Evolutionary conservation across 2,329 filamentous ascomycete species (phyloP), one percentile per base, ranked within the genome.

Genomic region (Fusarium goolgardi): DNA sequence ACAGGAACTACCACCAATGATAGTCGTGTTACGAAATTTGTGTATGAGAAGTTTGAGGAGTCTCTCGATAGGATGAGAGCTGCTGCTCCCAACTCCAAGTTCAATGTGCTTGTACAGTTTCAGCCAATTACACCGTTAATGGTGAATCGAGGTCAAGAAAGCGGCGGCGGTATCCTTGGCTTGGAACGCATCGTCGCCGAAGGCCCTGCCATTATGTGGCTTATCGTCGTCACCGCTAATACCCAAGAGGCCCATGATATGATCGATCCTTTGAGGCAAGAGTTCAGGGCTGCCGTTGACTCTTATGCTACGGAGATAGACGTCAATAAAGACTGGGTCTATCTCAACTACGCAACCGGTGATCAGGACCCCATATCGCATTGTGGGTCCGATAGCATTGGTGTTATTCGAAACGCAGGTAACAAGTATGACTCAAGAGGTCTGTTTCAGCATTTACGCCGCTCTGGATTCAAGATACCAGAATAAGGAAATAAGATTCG

Each of bases 101-200:
- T 32, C 27, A 32, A 31, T 3, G 27, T 32, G 8, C n/a, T 46
- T 1, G 27, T 32, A 1, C n/a, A 32, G 6, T 46, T 32, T 4
- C 44, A 23, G 4, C 44, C 44, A 5, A 8, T 46, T 6, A 32
- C 44, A 1, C 9, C 10, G 3, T 23, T n/a, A 0, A 46, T 32
- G 27, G n/a, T 23, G 2, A 18, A 32, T 2, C 15, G 23, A 5
- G 0, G 44, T 12, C 27, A 8, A 1, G n/a, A 46, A 12, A 46
- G 16, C 5, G 44, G 27, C 0, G 20, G 27, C 12, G 20, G 18
- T 2, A 8, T 32, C 4, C 44, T 46, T 9, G 27, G 44, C 0
- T 5, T 46, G 4, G n/a, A 23, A 1, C 18, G 6, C 3, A 21
- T 46, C 3, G 6, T 46, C 1, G 10, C 27, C 0, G 20, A 23